These are phyloP conservation scores for Diaporthe amygdali DNA, from an alignment of 2,329 filamentous ascomycete species.

Conservation along the genomic window DNA sequence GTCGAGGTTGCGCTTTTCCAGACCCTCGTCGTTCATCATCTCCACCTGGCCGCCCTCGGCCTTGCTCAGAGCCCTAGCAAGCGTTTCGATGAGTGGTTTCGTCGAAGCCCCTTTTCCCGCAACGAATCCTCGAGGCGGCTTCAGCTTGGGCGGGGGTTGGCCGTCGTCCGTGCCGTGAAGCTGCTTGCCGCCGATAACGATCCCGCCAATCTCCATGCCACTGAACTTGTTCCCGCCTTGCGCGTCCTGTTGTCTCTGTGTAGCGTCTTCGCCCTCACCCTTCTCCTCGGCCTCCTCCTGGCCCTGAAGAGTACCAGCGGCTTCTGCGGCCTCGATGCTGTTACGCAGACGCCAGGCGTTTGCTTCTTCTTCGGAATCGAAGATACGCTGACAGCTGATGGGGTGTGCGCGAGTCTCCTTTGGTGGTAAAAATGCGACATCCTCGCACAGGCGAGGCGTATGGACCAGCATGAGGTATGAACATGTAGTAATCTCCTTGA, in stretches of 20 bases:
- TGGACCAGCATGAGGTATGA: constrained; percentile 93
- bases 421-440: constrained; percentile 84
- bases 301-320: constrained; percentile 32
- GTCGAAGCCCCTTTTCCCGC: constrained; percentile 30
- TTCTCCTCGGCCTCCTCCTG: constrained; percentile 23
- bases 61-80: constrained; percentile 51
- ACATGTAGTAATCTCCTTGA: constrained; percentile 91
- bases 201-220: constrained; percentile 54
- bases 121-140: constrained; percentile 49
- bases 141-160: constrained; percentile 50
- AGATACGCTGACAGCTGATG: constrained; percentile 77
- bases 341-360: constrained; percentile 42
- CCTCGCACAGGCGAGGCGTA: constrained; percentile 85
- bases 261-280: constrained; percentile 8
- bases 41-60: constrained; percentile 67
- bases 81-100: constrained; percentile 45
- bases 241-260: constrained; percentile 2
- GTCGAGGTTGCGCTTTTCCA: constrained; percentile 71
- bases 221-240: constrained; percentile 29
- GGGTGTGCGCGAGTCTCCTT: constrained; percentile 77
- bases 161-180: constrained; percentile 54
- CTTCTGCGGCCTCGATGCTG: constrained; percentile 44
- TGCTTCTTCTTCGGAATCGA: constrained; percentile 57
- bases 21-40: constrained; percentile 67
- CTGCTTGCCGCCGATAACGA: constrained; percentile 57